These are phyloP conservation scores for Iberis pinnata DNA, from an alignment of 345 rosid species.

Conservation along the genomic window DNA sequence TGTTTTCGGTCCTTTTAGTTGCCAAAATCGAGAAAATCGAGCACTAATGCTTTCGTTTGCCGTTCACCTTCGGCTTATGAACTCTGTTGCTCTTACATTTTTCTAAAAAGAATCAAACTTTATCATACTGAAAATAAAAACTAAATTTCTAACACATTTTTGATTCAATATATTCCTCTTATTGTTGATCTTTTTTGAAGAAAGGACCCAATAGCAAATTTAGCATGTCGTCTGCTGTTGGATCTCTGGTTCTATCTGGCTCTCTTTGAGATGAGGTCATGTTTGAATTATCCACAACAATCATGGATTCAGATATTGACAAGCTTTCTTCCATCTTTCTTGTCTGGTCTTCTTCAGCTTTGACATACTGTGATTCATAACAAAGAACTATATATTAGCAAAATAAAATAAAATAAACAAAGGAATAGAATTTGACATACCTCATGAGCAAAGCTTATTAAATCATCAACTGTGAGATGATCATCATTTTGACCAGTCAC, in stretches of 20 bases:
- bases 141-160: no score
- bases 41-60: conserved; percentile 35
- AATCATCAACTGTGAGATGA: conserved; percentile 26
- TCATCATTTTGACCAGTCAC: neutral
- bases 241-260: conserved; percentile 1
- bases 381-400: neutral
- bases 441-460: conserved; percentile 28
- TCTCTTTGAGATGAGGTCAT: neutral
- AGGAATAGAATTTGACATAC: neutral
- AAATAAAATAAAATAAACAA: neutral
- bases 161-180: no score
- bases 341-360: neutral
- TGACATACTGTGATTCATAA: conserved; percentile 14
- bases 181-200: conserved; percentile 1
- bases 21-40: conserved; percentile 21
- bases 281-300: neutral
- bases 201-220: conserved; percentile 19
- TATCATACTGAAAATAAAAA: no score
- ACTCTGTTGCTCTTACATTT: conserved; percentile 27
- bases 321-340: neutral
- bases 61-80: conserved; percentile 21
- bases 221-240: conserved; percentile 18
- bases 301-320: conserved; percentile 5
- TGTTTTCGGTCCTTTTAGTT: conserved; percentile 36
- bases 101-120: no score